Percentiles rank a stretch among this genome's conserved stretches.
Conservation (phyloP, 176 grass and related monocot species). For the Carex littledalei region DNA sequence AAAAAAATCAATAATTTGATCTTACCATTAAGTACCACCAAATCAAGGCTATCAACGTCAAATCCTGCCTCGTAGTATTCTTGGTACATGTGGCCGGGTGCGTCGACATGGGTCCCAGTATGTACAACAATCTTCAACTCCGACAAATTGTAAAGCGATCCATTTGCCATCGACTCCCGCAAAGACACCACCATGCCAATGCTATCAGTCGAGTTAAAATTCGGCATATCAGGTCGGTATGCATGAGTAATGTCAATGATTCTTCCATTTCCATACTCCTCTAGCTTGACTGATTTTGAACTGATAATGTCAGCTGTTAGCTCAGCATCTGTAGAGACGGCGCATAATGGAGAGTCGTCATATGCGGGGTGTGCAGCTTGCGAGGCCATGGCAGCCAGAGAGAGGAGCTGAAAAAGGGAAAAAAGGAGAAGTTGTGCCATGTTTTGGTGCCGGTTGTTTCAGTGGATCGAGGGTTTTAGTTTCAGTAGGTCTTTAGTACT, state of each 20-base stretch:
- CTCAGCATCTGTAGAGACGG: slow-evolving; percentile 23
- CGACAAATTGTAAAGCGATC: slow-evolving; percentile 31
- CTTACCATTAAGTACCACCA: slow-evolving; percentile 34
- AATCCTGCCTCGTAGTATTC: slow-evolving; percentile 34
- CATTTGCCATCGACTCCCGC: slow-evolving; percentile 30
- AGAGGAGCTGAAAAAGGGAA: background rate
- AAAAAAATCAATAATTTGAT: background rate
- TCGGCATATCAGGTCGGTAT: slow-evolving; percentile 32
- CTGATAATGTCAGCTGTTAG: background rate
- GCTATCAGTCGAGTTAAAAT: background rate
- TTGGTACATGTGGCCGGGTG: slow-evolving; percentile 35
- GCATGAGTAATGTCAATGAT: slow-evolving; percentile 39
- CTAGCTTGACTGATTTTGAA: background rate
- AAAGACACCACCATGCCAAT: slow-evolving; percentile 24
- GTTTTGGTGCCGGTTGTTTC: background rate
- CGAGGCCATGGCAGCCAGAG: slow-evolving; percentile 10
- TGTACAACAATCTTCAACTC: slow-evolving; percentile 32
- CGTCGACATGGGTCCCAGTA: slow-evolving; percentile 40
- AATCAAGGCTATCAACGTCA: slow-evolving; percentile 42
- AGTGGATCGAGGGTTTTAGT: background rate
- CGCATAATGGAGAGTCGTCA: background rate
- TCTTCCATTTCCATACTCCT: slow-evolving; percentile 19
- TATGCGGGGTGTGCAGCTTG: background rate
- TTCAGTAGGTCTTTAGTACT: background rate
- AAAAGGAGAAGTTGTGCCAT: background rate